A percentile compares a stretch with the other conserved stretches of the same genome.
Conservation (phyloP, 345 rosid genomes). For the Xanthoceras sorbifolium region DNA sequence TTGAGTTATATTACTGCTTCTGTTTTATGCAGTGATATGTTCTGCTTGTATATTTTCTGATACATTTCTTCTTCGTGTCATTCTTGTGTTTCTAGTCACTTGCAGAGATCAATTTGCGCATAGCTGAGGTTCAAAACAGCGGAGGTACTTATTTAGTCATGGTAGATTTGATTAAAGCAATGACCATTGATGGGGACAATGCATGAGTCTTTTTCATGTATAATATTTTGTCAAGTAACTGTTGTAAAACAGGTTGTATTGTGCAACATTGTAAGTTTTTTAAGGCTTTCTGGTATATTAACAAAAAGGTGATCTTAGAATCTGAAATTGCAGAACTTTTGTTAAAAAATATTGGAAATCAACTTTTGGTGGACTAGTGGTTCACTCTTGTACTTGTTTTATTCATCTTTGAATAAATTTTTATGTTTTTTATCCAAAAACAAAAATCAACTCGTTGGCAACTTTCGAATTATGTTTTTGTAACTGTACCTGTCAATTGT, state of each 20-base stretch:
- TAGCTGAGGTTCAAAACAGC: conserved; percentile 73
- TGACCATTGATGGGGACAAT: conserved; percentile 16
- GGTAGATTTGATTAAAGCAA: conserved; percentile 16
- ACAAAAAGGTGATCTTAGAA: neutral
- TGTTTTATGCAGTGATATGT: conserved; percentile 2
- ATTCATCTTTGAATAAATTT: too few relatives aligned
- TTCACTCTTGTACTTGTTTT: too few relatives aligned
- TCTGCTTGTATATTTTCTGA: conserved; percentile 30
- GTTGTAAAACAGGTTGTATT: neutral
- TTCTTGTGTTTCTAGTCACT: conserved; percentile 71
- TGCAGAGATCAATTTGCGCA: conserved; percentile 76
- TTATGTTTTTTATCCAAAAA: too few relatives aligned
- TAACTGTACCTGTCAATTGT: neutral
- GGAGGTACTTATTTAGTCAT: conserved; percentile 63
- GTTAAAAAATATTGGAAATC: neutral
- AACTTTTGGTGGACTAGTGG: neutral
- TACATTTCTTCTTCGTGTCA: conserved; percentile 30
- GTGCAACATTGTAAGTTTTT: neutral
- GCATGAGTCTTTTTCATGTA: neutral
- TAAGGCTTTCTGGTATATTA: neutral
- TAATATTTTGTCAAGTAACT: neutral
- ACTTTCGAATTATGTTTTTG: neutral
- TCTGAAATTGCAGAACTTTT: neutral
- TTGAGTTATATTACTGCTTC: conserved; percentile 14
- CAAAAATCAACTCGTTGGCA: neutral